Percentiles rank a stretch among this genome's conserved stretches.
Conservation (phyloP, 441 rosid species). For the Gossypium schwendimanii region DNA sequence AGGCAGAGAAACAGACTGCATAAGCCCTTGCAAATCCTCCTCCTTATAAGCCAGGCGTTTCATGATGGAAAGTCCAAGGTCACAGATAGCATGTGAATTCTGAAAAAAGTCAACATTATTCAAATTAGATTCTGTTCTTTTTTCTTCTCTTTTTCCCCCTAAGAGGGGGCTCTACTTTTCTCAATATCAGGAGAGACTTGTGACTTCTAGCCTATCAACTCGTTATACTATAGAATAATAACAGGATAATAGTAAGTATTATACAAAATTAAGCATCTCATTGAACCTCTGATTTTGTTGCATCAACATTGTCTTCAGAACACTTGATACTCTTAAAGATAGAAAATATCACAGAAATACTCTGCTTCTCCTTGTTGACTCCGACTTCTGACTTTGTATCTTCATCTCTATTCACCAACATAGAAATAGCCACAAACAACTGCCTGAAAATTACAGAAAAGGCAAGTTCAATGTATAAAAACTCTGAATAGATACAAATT, state of each 20-base stretch:
- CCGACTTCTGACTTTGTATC: conserved; percentile 63
- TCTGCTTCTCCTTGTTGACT: conserved; percentile 54
- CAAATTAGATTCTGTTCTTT: conserved; percentile 8
- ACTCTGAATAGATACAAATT: neutral
- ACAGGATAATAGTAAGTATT: neutral
- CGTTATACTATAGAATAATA: neutral
- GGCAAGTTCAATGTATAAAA: conserved; percentile 1
- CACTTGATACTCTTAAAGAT: conserved; percentile 60
- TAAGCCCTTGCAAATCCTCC: conserved; percentile 32
- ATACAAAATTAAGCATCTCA: neutral
- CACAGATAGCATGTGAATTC: conserved; percentile 91
- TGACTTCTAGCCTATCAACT: neutral
- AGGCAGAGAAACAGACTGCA: conserved; percentile 54
- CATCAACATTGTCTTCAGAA: conserved; percentile 74
- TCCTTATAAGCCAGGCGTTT: conserved; percentile 55
- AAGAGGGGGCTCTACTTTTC: neutral
- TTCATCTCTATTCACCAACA: conserved; percentile 77
- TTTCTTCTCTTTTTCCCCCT: neutral
- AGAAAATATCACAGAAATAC: conserved; percentile 41
- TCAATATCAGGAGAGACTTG: neutral
- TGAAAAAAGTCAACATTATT: conserved; percentile 33
- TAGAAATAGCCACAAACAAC: conserved; percentile 58
- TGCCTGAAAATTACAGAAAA: conserved; percentile 49
- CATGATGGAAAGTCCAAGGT: conserved; percentile 71
- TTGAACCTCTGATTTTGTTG: conserved; percentile 69